phyloP scores from a whole-genome alignment of 441 rosid species.

The Adansonia rubrostipa region DNA sequence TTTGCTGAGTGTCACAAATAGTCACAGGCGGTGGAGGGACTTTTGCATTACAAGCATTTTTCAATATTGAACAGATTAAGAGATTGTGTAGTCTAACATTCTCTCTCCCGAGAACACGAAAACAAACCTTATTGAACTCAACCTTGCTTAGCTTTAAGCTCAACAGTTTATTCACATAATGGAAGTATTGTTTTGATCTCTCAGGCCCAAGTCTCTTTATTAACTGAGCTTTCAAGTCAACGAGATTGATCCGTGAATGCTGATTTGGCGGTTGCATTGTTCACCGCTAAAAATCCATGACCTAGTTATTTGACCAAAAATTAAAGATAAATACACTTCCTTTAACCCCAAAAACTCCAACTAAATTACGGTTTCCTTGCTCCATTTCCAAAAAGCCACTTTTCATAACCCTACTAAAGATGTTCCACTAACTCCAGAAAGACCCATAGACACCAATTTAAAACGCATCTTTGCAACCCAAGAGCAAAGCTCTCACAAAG shows the following conservation, averaged over 20 bases:
- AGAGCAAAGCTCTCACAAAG: not conserved
- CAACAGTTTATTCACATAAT: constrained; percentile 49
- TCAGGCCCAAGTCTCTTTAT: constrained; percentile 59
- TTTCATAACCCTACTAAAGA: constrained; percentile 17
- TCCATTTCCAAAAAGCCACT: constrained; percentile 7
- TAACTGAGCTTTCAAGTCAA: constrained; percentile 50
- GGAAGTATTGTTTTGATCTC: constrained; percentile 48
- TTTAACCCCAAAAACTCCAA: not conserved
- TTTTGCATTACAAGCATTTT: constrained; percentile 48
- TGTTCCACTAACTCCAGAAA: constrained; percentile 25
- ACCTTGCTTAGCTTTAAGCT: constrained; percentile 54
- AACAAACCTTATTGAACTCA: constrained; percentile 54
- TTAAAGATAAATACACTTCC: not conserved
- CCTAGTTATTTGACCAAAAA: constrained; percentile 13
- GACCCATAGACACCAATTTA: constrained; percentile 15
- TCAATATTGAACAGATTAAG: constrained; percentile 53
- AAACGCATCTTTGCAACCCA: constrained; percentile 12
- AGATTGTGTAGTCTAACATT: constrained; percentile 61
- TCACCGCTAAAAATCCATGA: constrained; percentile 6
- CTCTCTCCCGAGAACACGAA: constrained; percentile 56
- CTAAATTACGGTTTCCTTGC: constrained; percentile 23
- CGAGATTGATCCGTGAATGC: constrained; percentile 44
- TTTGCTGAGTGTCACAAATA: constrained; percentile 35
- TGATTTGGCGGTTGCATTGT: constrained; percentile 42
- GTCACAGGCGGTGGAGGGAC: constrained; percentile 36